Conservation (phyloP, 768 basidiomycete genomes). For the Cystobasidium tubakii region DNA sequence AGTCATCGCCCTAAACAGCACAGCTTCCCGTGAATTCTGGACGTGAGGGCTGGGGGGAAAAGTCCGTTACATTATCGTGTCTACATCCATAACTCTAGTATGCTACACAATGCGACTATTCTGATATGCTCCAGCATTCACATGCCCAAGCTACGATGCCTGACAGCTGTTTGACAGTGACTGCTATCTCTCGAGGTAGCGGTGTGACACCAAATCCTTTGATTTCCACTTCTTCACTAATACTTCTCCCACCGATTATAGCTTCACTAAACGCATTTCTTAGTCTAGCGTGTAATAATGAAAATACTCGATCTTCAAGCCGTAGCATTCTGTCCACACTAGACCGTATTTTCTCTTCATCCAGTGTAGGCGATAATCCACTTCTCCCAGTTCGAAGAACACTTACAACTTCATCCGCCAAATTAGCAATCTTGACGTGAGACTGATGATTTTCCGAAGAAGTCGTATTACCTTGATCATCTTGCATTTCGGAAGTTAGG, state of each 20-base stretch:
- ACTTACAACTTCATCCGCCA: constrained; percentile 24
- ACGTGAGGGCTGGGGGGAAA: no score
- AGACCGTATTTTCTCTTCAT: constrained; percentile 12
- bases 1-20: no score
- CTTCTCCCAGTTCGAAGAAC: neutral
- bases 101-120: neutral
- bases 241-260: neutral
- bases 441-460: neutral
- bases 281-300: constrained; percentile 8
- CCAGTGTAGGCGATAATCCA: neutral
- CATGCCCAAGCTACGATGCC: constrained; percentile 19
- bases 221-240: neutral
- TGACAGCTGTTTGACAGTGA: neutral
- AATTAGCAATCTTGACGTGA: constrained; percentile 4
- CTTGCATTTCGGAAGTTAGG: neutral
- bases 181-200: neutral
- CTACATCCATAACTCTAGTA: no score
- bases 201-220: constrained; percentile 1
- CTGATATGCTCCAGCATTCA: constrained; percentile 4
- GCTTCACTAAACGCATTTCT: neutral
- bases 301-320: constrained; percentile 29
- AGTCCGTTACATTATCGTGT: no score
- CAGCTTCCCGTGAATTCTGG: no score
- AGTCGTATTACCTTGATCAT: neutral
- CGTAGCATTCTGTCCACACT: constrained; percentile 22